Conservation (phyloP, 2,329 filamentous ascomycete genomes). For the Arthrobotrys sinensis region DNA sequence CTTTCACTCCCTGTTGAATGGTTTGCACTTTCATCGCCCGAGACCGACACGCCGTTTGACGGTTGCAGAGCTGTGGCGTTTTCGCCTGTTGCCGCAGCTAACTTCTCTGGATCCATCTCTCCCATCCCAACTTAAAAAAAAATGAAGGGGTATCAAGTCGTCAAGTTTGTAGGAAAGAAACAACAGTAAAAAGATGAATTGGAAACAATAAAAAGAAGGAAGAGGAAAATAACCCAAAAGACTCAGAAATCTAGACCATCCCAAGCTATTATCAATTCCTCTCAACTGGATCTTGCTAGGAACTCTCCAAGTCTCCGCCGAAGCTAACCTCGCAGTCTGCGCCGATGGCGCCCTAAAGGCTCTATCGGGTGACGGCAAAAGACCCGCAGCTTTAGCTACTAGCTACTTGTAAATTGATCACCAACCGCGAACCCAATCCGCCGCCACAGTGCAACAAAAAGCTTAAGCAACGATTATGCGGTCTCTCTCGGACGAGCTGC, state of each 20-base stretch:
- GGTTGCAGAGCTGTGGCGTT: conserved; percentile 17
- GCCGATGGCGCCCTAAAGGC: conserved; percentile 17
- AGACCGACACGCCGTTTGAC: conserved; percentile 15
- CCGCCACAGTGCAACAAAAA: not conserved
- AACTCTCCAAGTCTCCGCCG: conserved; percentile 18
- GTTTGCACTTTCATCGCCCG: conserved; percentile 22
- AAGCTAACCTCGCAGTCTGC: conserved; percentile 9
- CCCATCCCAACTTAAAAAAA: conserved; percentile 7
- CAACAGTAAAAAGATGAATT: not conserved
- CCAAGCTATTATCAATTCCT: conserved; percentile 12
- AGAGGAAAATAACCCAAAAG: not conserved
- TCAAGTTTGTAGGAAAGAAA: not conserved
- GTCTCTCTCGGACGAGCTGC: not conserved
- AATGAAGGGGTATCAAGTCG: not conserved
- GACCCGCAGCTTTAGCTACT: not conserved
- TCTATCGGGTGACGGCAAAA: conserved; percentile 21
- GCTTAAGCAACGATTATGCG: not conserved
- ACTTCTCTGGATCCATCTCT: conserved; percentile 25
- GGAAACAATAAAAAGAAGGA: not conserved
- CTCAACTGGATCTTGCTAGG: conserved; percentile 10
- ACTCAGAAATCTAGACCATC: conserved; percentile 13
- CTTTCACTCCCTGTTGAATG: conserved; percentile 21
- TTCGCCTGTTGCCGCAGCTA: conserved; percentile 15
- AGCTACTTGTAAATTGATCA: conserved; percentile 11
- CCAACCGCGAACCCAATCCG: conserved; percentile 17